phyloP scores from a whole-genome alignment of 2,329 filamentous ascomycete species.

The Didymella pomorum region DNA sequence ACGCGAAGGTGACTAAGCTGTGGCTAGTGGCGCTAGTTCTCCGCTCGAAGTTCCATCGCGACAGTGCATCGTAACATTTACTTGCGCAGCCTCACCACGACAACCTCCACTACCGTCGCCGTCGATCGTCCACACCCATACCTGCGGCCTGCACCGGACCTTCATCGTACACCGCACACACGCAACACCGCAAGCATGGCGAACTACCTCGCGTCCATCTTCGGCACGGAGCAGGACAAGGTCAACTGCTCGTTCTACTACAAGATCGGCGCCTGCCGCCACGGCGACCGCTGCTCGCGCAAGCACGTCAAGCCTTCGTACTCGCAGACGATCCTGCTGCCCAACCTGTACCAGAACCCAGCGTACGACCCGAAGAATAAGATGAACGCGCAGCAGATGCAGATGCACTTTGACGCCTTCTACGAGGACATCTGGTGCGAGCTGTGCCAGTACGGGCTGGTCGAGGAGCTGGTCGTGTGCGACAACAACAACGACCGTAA shows the following conservation, averaged over 20 bases:
- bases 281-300: constrained; percentile 96
- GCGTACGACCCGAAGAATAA: constrained; percentile 96
- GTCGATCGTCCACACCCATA: constrained; percentile 1
- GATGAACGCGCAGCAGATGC: constrained; percentile 94
- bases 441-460: constrained; percentile 95
- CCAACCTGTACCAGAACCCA: constrained; percentile 98
- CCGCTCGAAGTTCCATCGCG: constrained; percentile 23
- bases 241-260: constrained; percentile 99
- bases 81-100: constrained; percentile 17
- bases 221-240: constrained; percentile 98
- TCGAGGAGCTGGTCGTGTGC: constrained; percentile 97
- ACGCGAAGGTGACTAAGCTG: constrained; percentile 22
- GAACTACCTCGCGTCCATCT: constrained; percentile 98
- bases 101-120: constrained; percentile 4
- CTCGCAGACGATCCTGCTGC: constrained; percentile 95
- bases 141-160: neutral
- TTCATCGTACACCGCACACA: neutral
- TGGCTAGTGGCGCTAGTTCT: constrained; percentile 14
- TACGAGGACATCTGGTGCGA: constrained; percentile 99
- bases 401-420: constrained; percentile 99
- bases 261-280: constrained; percentile 98
- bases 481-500: constrained; percentile 98
- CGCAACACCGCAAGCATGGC: constrained; percentile 68
- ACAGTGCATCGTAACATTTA: constrained; percentile 30
- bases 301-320: constrained; percentile 99